phyloP scores from a whole-genome alignment of 2,329 filamentous ascomycete genomes.

The Fusarium temperatum region DNA sequence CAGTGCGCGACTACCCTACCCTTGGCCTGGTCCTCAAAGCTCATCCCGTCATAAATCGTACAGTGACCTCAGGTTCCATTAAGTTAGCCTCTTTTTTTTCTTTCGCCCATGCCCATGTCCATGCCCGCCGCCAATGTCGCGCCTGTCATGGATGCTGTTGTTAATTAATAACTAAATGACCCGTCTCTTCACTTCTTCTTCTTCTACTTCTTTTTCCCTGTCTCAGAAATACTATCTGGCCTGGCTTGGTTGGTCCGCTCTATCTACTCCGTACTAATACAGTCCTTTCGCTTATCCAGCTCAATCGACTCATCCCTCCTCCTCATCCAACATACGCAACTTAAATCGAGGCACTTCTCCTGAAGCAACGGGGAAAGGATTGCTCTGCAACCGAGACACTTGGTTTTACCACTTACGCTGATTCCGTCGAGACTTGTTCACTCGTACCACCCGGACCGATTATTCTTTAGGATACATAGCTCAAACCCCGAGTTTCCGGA shows the following conservation, averaged over 20 bases:
- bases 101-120: background rate
- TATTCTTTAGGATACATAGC: background rate
- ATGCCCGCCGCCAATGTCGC: background rate
- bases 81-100: background rate
- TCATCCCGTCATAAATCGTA: conserved; percentile 18
- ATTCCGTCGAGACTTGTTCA: background rate
- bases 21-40: background rate
- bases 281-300: background rate
- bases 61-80: background rate
- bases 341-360: background rate
- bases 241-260: conserved; percentile 9
- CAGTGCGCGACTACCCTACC: background rate
- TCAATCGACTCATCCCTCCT: conserved; percentile 2
- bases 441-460: background rate
- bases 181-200: conserved; percentile 22
- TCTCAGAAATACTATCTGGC: background rate
- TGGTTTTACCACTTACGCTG: background rate
- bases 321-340: background rate
- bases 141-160: background rate
- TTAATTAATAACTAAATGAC: conserved; percentile 25
- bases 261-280: background rate
- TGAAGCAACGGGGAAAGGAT: conserved; percentile 7
- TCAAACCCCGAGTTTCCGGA: conserved; percentile 1
- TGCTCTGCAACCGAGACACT: conserved; percentile 5
- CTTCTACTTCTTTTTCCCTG: conserved; percentile 13